Evolutionary conservation across 2,329 filamentous ascomycete genomes (phyloP), one percentile per base, ranked within the genome.

Genomic region (Sporothrix schenckii): DNA sequence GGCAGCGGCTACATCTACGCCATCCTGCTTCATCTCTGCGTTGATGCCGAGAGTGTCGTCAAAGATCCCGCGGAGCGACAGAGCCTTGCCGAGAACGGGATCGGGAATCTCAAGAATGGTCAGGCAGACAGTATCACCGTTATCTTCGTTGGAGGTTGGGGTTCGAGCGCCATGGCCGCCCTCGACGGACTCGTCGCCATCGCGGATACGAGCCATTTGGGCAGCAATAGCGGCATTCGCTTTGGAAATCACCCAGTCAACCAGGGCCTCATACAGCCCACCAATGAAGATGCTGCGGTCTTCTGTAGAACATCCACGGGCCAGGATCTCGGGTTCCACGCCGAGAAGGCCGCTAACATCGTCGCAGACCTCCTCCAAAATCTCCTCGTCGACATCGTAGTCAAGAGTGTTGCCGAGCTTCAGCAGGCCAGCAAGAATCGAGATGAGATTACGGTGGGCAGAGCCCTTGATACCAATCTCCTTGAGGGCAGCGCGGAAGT

Each of bases 21-120:
- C 95, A 75, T 99, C 95, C 73, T 94, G 91, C 77, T 94, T 97
- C 94, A 99, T 98, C 82, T 99, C 95, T 0, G 91, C 87, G 75
- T 98, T 98, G 81, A 99, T 97, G 67, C 95, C 95, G 24, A 90
- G 84, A n/a, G 85, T 88, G 76, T 98, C 95, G 75, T 99, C 94
- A 76, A 99, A 99, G 49, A 98, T 88, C 16, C 92, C 92, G 52
- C 93, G 91, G 82, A 99, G 88, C 14, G 92, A 89, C n/a, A 96
- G 81, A 0, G 94, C 95, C 80, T 95, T 97, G 71, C 92, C 93
- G 0, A 99, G 84, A 1, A 87, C 85, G 41, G 92, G 89, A 73
- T 90, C 88, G 0, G 95, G 93, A 10, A 98, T 86, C 74, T 98
- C 95, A 6, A 99, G 83, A 10, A 99, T 85, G 0, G 93, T 96